Percentiles rank a stretch among this genome's conserved stretches.
phyloP scores from a whole-genome alignment of 805 yeast genomes.

The Kluyveromyces nonfermentans region DNA sequence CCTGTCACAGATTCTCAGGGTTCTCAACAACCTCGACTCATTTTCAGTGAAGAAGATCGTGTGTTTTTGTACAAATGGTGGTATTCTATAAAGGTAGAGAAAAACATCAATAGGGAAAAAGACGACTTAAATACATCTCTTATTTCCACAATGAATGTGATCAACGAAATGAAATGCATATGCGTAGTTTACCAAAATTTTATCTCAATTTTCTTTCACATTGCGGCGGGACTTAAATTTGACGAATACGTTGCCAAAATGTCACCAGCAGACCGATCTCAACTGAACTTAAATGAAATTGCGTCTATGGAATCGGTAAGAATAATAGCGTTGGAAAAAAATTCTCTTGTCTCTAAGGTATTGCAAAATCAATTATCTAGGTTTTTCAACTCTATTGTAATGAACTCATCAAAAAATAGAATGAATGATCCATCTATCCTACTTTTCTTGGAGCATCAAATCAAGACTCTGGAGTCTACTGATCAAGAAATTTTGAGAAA shows the following conservation, averaged over 20 bases:
- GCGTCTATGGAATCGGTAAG: conserved; percentile 38
- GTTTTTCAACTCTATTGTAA: conserved; percentile 22
- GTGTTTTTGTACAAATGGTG: conserved; percentile 2
- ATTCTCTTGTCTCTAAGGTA: conserved; percentile 36
- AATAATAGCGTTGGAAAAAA: conserved; percentile 38
- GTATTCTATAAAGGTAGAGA: not conserved
- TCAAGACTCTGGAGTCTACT: conserved; percentile 33
- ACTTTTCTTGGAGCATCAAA: conserved; percentile 33
- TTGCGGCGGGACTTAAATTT: conserved; percentile 36
- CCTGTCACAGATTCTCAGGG: not conserved
- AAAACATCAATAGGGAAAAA: not conserved
- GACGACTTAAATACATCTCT: not conserved
- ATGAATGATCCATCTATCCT: conserved; percentile 36
- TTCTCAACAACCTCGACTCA: conserved; percentile 11
- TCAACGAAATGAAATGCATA: conserved; percentile 16
- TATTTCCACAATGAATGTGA: conserved; percentile 1
- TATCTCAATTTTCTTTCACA: conserved; percentile 36
- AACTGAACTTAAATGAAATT: conserved; percentile 25
- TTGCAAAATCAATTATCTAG: conserved; percentile 31
- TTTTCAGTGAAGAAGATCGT: conserved; percentile 7
- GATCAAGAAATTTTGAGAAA: conserved; percentile 57
- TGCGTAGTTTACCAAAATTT: conserved; percentile 41
- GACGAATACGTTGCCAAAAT: conserved; percentile 31
- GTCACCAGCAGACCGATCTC: conserved; percentile 15
- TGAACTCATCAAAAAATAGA: conserved; percentile 32